phyloP scores from a whole-genome alignment of 164 flowering plant genomes.

The Houttuynia cordata region DNA sequence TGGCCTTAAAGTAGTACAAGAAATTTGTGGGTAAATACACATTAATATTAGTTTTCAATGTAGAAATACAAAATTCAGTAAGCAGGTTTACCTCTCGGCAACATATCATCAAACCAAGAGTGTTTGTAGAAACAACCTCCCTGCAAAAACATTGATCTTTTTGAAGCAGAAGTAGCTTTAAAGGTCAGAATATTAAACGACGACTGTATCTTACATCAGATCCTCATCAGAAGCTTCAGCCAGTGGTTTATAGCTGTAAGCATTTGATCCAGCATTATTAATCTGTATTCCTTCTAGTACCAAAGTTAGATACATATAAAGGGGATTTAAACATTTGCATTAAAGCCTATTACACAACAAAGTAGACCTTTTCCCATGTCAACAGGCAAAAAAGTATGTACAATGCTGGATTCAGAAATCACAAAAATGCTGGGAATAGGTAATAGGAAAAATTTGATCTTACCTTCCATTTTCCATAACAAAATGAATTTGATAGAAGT shows the following conservation, averaged over 20 bases:
- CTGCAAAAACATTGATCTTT: slow-evolving; percentile 25
- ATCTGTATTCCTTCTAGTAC: slow-evolving; percentile 65
- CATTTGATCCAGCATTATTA: slow-evolving; percentile 98
- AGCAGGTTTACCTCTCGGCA: slow-evolving; percentile 76
- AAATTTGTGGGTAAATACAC: too few species aligned
- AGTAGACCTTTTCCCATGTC: too few species aligned
- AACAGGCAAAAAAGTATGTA: too few species aligned
- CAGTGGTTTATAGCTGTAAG: slow-evolving; percentile 80
- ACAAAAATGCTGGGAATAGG: too few species aligned
- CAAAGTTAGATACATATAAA: slow-evolving; percentile 14
- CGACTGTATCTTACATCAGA: slow-evolving; percentile 56
- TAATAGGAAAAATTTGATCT: too few species aligned
- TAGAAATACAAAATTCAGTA: not conserved
- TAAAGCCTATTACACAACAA: too few species aligned
- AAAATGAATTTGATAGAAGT: too few species aligned
- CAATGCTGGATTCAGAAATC: too few species aligned
- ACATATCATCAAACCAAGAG: slow-evolving; percentile 94
- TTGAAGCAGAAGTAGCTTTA: slow-evolving; percentile 3
- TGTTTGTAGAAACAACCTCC: slow-evolving; percentile 88
- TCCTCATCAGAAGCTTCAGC: slow-evolving; percentile 91
- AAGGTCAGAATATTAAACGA: not conserved
- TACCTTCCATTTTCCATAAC: too few species aligned
- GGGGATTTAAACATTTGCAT: not conserved
- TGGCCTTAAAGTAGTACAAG: slow-evolving; percentile 39
- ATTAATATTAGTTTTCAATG: too few species aligned